Conservation (phyloP, 306 rosid species). For the Argentina anserina region DNA sequence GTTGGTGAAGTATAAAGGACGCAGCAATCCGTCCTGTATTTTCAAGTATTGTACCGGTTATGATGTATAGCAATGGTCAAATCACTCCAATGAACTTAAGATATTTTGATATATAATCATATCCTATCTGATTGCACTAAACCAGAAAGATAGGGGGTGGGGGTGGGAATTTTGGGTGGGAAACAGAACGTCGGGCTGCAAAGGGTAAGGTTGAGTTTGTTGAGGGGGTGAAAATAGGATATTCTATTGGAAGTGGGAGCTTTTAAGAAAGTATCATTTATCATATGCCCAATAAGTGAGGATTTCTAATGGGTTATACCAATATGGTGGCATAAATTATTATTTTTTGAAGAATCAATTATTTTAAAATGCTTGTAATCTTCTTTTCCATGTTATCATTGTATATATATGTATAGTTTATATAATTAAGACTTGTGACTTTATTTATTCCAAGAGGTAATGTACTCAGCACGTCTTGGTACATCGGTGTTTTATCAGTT, state of each 20-base stretch:
- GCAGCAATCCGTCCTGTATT: neutral
- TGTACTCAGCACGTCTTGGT: neutral
- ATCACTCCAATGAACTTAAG: neutral
- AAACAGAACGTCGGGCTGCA: neutral
- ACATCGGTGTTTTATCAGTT: slow-evolving; percentile 5
- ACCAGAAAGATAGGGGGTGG: neutral
- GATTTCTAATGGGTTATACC: neutral
- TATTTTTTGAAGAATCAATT: too few relatives aligned
- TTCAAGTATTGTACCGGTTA: neutral
- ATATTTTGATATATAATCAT: neutral
- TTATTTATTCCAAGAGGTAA: neutral
- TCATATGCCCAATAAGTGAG: neutral
- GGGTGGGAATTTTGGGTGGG: neutral
- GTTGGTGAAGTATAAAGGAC: neutral
- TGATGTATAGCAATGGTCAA: neutral
- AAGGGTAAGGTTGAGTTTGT: neutral
- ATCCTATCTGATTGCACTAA: neutral
- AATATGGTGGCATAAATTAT: neutral
- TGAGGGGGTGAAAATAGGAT: neutral
- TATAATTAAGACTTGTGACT: neutral
- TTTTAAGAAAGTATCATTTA: neutral
- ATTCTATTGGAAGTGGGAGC: neutral
- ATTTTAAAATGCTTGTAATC: neutral
- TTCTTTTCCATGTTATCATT: neutral
- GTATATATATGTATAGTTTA: neutral